Evolutionary conservation across 306 rosid species (phyloP), one percentile per base, ranked within the genome.

Genomic region (Cicer judaicum): DNA sequence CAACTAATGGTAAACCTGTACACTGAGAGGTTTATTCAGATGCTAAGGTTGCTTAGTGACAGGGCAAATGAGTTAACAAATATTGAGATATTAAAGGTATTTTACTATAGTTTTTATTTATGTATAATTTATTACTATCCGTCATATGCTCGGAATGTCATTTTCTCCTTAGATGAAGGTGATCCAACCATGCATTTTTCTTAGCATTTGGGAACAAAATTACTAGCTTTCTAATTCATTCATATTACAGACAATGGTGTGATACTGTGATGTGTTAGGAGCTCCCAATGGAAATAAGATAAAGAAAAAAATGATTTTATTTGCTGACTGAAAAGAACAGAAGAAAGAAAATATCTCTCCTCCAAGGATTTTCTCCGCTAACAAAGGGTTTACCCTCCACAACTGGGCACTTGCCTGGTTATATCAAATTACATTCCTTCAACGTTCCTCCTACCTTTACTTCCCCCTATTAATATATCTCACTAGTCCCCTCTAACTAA

Each of bases 1-100:
- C 99, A 94, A 79, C 86, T 94, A 70, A 86, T 91, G 97, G 97
- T 94, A 82, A 94, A 91, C 76, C 88, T 94, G 76, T 94, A 94
- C 78, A 91, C 97, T 1, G 99, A 94, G 86, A 86, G 99, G 81
- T 94, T 94, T 74, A 92, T 85, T 86, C 99, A 92, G 89, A 90
- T 94, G 96, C 99, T 94, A 67, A 87, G 97, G 87, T 78, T 92
- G 78, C 92, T 94, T 39, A 91, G 99, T 50, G 99, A 94, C 84
- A 88, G 96, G 76, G 93, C 97, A 10, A 90, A 84, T 79, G 90
- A 89, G 13, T 77, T 94, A 76, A 91, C 99, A 14, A 94, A 94
- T 75, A 90, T 94, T 54, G 99, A 94, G 87, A 94, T 90, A 83
- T 82, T 94, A 60, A 94, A 92, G 97, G 97, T 94, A 88, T 52